These are phyloP conservation scores for Skeletonema potamos DNA, from an alignment of 108 stramenopile species.

Conservation along the genomic window DNA sequence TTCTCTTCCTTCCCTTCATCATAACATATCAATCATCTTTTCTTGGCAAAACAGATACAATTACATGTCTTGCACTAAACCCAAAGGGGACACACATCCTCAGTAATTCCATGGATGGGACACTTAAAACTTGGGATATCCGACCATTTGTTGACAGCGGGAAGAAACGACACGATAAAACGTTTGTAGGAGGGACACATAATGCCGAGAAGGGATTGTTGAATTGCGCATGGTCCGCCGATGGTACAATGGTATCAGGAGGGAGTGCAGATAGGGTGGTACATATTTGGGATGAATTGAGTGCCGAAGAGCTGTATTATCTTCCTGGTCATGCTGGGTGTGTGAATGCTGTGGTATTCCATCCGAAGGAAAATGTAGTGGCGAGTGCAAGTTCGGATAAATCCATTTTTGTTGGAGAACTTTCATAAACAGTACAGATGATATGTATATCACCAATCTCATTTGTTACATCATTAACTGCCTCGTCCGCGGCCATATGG, in stretches of 20 bases:
- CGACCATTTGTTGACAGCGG: conserved; percentile 59
- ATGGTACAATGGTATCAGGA: conserved; percentile 82
- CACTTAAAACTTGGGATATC: conserved; percentile 77
- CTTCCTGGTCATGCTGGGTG: conserved; percentile 87
- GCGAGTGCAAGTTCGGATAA: conserved; percentile 65
- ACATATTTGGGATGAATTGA: conserved; percentile 88
- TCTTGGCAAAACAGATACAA: conserved; percentile 48
- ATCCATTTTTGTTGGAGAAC: conserved; percentile 66
- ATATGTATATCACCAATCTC: no score
- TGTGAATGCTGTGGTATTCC: conserved; percentile 83
- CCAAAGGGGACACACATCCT: conserved; percentile 80
- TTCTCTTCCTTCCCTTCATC: no score
- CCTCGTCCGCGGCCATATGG: background rate
- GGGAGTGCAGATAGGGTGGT: conserved; percentile 86
- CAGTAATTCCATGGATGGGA: conserved; percentile 85
- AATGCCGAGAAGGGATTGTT: conserved; percentile 86
- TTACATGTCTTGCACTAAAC: conserved; percentile 75
- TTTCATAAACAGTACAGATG: no score
- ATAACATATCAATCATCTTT: no score
- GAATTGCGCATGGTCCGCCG: conserved; percentile 84
- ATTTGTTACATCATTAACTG: background rate
- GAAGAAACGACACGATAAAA: conserved; percentile 58
- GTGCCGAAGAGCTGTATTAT: conserved; percentile 80
- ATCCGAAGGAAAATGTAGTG: conserved; percentile 68
- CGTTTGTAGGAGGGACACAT: conserved; percentile 72